Evolutionary conservation across 345 rosid species (phyloP).

Genomic region (Chamaenerion angustifolium): DNA sequence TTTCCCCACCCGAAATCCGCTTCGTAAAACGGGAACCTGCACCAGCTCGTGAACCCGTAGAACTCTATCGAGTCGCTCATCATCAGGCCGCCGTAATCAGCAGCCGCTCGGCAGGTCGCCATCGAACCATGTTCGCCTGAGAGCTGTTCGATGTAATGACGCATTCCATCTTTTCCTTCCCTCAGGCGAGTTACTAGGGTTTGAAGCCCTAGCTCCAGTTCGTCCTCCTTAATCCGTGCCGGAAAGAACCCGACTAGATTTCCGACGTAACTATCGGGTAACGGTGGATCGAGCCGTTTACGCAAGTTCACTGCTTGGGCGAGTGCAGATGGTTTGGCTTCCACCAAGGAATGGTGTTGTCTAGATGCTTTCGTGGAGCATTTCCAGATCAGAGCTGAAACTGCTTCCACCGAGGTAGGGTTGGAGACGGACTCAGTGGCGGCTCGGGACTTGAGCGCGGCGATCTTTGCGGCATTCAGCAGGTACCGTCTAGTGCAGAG

Average conservation of each 20-base stretch:
- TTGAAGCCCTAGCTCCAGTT: conserved; percentile 6
- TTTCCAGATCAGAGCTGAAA: conserved; percentile 15
- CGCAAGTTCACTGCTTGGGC: conserved; percentile 25
- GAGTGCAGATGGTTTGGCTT: neutral
- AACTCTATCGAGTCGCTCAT: conserved; percentile 5
- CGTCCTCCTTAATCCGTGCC: conserved; percentile 1
- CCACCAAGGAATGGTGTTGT: neutral
- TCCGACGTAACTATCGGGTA: conserved; percentile 12
- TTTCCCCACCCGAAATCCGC: conserved; percentile 20
- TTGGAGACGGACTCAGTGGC: conserved; percentile 2
- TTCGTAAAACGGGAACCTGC: conserved; percentile 9
- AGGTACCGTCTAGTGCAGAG: conserved; percentile 7
- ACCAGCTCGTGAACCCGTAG: conserved; percentile 9
- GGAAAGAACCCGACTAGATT: conserved; percentile 6
- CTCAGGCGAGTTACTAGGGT: conserved; percentile 13
- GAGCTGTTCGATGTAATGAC: conserved; percentile 2
- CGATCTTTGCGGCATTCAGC: conserved; percentile 11
- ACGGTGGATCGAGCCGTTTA: conserved; percentile 7
- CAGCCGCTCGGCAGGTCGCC: conserved; percentile 1
- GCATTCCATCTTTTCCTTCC: neutral
- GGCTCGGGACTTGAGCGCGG: conserved; percentile 13
- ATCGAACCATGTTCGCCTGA: neutral
- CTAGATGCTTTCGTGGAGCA: neutral
- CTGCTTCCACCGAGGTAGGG: conserved; percentile 24
- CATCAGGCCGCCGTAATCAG: neutral